Conservation (phyloP, 73 alveolate genomes). For the Tetrahymena borealis region DNA sequence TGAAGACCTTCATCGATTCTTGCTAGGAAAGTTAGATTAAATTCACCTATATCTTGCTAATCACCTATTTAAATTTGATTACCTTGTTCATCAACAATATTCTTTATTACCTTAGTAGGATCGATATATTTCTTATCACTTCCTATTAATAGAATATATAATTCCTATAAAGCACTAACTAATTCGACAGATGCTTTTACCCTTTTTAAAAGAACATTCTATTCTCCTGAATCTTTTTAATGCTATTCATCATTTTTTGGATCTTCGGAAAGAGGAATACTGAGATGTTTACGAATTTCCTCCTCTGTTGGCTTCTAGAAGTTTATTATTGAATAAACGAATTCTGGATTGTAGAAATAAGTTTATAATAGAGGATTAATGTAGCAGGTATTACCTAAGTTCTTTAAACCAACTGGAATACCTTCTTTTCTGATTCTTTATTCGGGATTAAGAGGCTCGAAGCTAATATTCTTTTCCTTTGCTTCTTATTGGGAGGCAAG, state of each 20-base stretch:
- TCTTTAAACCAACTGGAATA: slow-evolving; percentile 69
- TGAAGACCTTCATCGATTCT: slow-evolving; percentile 65
- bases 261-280: background rate
- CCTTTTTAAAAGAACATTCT: background rate
- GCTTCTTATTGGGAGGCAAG: background rate
- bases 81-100: slow-evolving; percentile 67
- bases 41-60: slow-evolving; percentile 82
- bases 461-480: background rate
- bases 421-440: slow-evolving; percentile 50
- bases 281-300: background rate
- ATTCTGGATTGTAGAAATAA: slow-evolving; percentile 60
- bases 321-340: slow-evolving; percentile 50
- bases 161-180: slow-evolving; percentile 29
- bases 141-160: slow-evolving; percentile 55
- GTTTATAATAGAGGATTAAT: slow-evolving; percentile 68
- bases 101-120: slow-evolving; percentile 60
- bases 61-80: slow-evolving; percentile 62
- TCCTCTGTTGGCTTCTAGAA: slow-evolving; percentile 27
- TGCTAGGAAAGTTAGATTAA: slow-evolving; percentile 60
- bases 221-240: background rate
- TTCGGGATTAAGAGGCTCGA: slow-evolving; percentile 57
- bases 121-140: slow-evolving; percentile 64
- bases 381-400: slow-evolving; percentile 82
- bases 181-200: slow-evolving; percentile 36
- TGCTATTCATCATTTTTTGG: background rate